Evolutionary conservation across 768 basidiomycete genomes (phyloP), one percentile per base, ranked within the genome.

Genomic region (Calvatia gigantea): DNA sequence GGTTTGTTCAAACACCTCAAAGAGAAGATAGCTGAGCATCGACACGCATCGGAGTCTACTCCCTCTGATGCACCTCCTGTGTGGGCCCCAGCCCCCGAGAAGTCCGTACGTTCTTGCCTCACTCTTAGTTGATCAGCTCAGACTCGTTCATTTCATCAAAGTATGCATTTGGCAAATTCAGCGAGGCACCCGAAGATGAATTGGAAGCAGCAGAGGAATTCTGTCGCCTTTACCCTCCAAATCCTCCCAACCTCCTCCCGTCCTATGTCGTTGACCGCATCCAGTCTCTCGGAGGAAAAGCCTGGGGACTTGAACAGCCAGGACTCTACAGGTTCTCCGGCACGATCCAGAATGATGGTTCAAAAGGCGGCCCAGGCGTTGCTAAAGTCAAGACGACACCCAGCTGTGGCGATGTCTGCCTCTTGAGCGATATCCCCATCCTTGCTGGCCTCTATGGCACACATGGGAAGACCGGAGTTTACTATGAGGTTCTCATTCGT

Each of bases 41-140:
- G 23, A 38, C 42, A 39, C 9, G 23, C 23, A 12, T 25, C 46
- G 5, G 11, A 21, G 1, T 21, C 47, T 39, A 39, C 12, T 11
- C 28, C 58, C 12, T 43, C 37, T 37, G 45, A 31, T 1, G 57
- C 59, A 19, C 83, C 81, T 4, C 85, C 85, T 4, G 68, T 67
- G 33, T 86, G 86, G 86, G 71, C 79, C 1, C 75, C 86, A 14
- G 84, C 86, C 0, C 77, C 80, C 2, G 86, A 86, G 61, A 57
- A 51, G 15, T 74, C 78, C 1, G 76, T 76, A 60, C 43, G 70
- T 53, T 17, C 25, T n/a, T 12, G 3, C 21, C 32, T 38, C 45
- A 4, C 31, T 25, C 32, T 17, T 5, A 2, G 23, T 15, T n/a
- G 6, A 32, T 38, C 27, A 43, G 32, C 12, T 21, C 17, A n/a